These are phyloP conservation scores for Oxyria digyna DNA, from an alignment of 148 eudicot species.

Conservation along the genomic window DNA sequence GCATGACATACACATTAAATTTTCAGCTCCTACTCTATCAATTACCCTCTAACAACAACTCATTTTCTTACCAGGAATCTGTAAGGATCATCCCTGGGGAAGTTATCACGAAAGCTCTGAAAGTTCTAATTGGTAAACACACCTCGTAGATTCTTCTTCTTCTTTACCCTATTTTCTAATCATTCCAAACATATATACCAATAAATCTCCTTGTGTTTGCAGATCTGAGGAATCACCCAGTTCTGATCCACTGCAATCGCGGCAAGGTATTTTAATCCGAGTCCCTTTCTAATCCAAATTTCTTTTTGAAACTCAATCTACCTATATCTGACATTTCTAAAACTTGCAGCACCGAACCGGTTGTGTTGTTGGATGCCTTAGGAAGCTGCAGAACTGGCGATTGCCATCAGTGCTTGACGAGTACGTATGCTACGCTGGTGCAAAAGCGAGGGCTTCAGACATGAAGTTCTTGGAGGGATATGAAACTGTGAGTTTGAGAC, in stretches of 20 bases:
- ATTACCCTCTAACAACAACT: background rate
- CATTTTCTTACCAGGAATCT: slow-evolving; percentile 29
- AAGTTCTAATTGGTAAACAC: slow-evolving; percentile 48
- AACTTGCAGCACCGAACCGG: slow-evolving; percentile 69
- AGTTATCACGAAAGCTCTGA: slow-evolving; percentile 50
- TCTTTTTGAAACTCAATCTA: background rate
- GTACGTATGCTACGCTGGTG: slow-evolving; percentile 48
- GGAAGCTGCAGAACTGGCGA: slow-evolving; percentile 66
- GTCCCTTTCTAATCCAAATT: no score
- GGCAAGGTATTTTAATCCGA: slow-evolving; percentile 60
- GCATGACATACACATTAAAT: no score
- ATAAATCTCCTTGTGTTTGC: slow-evolving; percentile 10
- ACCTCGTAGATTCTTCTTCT: background rate
- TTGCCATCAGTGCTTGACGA: slow-evolving; percentile 46
- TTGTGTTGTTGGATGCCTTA: slow-evolving; percentile 55
- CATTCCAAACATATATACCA: background rate
- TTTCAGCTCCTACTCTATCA: background rate
- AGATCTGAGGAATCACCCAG: slow-evolving; percentile 77
- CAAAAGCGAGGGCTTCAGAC: slow-evolving; percentile 49
- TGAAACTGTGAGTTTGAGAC: slow-evolving; percentile 29
- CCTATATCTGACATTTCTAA: background rate
- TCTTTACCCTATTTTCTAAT: background rate
- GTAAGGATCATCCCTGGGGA: slow-evolving; percentile 29
- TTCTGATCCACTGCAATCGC: slow-evolving; percentile 78
- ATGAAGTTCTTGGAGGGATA: slow-evolving; percentile 46